A percentile compares a stretch with the other conserved stretches of the same genome.
Evolutionary conservation across 257 asterid genomes (phyloP).

Genomic region (Nicotiana obtusifolia): DNA sequence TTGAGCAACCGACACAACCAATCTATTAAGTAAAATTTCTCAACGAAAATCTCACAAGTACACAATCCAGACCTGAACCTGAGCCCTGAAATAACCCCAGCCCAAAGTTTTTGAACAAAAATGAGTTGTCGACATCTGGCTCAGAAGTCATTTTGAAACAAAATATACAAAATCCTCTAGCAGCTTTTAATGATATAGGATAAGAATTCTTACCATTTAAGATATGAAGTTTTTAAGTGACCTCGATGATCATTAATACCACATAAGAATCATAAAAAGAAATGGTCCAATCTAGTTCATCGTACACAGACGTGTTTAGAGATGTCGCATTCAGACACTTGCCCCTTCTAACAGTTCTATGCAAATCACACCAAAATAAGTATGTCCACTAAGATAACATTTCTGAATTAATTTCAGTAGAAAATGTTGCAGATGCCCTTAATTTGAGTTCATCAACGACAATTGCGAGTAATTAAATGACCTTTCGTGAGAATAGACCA

Average conservation of each 20-base stretch:
- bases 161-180: background rate
- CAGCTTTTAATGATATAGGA: background rate
- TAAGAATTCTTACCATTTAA: background rate
- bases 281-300: background rate
- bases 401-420: background rate
- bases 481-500: background rate
- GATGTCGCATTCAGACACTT: background rate
- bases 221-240: background rate
- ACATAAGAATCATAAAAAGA: constrained; percentile 3
- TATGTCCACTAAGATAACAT: background rate
- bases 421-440: background rate
- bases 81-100: constrained; percentile 2
- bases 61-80: background rate
- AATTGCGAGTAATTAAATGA: background rate
- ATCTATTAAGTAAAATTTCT: background rate
- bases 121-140: background rate
- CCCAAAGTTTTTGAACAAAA: background rate
- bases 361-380: background rate
- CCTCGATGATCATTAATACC: background rate
- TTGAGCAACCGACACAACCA: background rate
- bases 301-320: background rate
- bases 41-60: background rate
- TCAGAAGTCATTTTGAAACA: background rate
- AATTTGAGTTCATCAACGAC: background rate
- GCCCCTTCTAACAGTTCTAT: background rate